These are phyloP conservation scores for Aspergillus unguis DNA, from an alignment of 2,329 filamentous ascomycete species.

Conservation along the genomic window DNA sequence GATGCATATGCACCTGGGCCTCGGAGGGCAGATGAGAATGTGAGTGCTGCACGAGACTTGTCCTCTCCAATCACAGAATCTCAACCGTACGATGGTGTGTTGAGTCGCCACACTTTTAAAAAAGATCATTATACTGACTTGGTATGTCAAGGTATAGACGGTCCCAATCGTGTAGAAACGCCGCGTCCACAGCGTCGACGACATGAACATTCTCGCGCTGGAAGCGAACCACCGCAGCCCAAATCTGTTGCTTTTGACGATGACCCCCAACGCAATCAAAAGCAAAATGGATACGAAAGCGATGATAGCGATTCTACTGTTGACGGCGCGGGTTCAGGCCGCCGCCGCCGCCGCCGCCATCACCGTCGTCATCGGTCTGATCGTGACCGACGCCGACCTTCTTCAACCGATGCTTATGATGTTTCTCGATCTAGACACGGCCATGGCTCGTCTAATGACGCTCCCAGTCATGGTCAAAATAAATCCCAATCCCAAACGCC, in stretches of 20 bases:
- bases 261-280: constrained; percentile 10
- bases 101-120: constrained; percentile 17
- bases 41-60: constrained; percentile 44
- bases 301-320: constrained; percentile 43
- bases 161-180: constrained; percentile 6
- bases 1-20: constrained; percentile 40
- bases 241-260: constrained; percentile 37
- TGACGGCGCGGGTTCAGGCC: constrained; percentile 19
- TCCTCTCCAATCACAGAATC: constrained; percentile 35
- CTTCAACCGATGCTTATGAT: constrained; percentile 21
- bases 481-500: constrained; percentile 3
- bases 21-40: constrained; percentile 48
- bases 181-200: constrained; percentile 7
- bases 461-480: not conserved
- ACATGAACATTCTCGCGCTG: constrained; percentile 17
- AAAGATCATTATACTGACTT: constrained; percentile 3
- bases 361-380: constrained; percentile 19
- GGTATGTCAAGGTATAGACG: constrained; percentile 22
- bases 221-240: constrained; percentile 24
- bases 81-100: constrained; percentile 44
- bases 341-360: constrained; percentile 3
- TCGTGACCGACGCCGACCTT: constrained; percentile 20
- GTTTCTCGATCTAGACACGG: constrained; percentile 5
- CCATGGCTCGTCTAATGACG: no score
- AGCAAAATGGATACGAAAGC: constrained; percentile 40